These are phyloP conservation scores for Colletotrichum liriopes DNA, from an alignment of 2,329 filamentous ascomycete genomes.

Conservation along the genomic window DNA sequence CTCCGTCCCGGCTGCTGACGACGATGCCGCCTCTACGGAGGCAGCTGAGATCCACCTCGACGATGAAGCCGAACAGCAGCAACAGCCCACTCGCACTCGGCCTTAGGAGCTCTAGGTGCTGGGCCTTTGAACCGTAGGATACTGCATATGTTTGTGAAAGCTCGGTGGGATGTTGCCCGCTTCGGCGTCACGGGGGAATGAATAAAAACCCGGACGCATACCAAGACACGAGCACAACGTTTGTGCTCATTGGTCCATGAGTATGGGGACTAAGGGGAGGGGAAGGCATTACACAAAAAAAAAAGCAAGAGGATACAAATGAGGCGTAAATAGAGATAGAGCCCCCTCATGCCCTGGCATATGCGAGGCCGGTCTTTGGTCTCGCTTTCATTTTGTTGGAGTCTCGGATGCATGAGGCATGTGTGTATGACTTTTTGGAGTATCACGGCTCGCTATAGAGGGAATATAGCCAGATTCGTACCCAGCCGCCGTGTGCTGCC, in stretches of 20 bases:
- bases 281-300: slow-evolving; percentile 32
- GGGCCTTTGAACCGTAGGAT: not conserved
- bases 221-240: not conserved
- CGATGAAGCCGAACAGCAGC: slow-evolving; percentile 51
- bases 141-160: not conserved
- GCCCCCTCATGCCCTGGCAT: slow-evolving; percentile 40
- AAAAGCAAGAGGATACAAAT: slow-evolving; percentile 40
- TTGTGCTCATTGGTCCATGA: slow-evolving; percentile 14
- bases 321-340: slow-evolving; percentile 43
- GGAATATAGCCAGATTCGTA: slow-evolving; percentile 20
- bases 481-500: not conserved
- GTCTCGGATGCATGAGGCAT: slow-evolving; percentile 38
- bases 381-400: slow-evolving; percentile 30
- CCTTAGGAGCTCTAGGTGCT: slow-evolving; percentile 10
- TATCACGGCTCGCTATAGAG: slow-evolving; percentile 25
- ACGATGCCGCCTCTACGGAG: slow-evolving; percentile 59
- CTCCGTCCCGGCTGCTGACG: slow-evolving; percentile 56
- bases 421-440: slow-evolving; percentile 35
- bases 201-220: not conserved
- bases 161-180: not conserved
- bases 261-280: not conserved
- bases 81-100: slow-evolving; percentile 20
- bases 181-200: not conserved
- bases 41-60: slow-evolving; percentile 67
- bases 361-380: slow-evolving; percentile 23